These are phyloP conservation scores for Russula dissimulans DNA, from an alignment of 768 basidiomycete genomes.

Conservation along the genomic window DNA sequence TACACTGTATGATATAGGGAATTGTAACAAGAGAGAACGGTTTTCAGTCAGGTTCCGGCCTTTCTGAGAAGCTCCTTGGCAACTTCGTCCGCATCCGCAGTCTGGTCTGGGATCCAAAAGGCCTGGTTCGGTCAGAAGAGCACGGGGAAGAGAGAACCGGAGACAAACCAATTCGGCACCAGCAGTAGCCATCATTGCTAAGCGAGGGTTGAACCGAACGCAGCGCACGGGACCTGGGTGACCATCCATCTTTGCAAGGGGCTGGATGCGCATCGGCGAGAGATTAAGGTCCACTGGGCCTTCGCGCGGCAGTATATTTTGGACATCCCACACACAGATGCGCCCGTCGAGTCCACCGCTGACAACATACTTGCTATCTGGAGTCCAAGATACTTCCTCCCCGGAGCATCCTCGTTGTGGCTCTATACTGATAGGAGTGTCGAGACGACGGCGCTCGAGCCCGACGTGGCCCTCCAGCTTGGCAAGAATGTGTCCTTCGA, in stretches of 20 bases:
- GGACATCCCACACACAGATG: conserved; percentile 81
- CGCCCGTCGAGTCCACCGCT: conserved; percentile 81
- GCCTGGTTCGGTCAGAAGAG: conserved; percentile 30
- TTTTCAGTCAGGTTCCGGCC: conserved; percentile 22
- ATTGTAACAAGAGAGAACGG: not conserved
- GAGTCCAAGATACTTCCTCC: conserved; percentile 91
- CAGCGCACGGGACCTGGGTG: conserved; percentile 80
- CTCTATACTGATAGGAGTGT: conserved; percentile 45
- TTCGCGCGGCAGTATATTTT: conserved; percentile 44
- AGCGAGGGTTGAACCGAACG: conserved; percentile 83
- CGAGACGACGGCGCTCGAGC: conserved; percentile 56
- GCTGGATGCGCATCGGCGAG: conserved; percentile 43
- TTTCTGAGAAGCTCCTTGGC: conserved; percentile 62
- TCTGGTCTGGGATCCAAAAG: conserved; percentile 60
- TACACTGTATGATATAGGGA: not conserved
- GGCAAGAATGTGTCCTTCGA: conserved; percentile 72
- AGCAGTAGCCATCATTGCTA: conserved; percentile 80
- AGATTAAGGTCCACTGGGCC: conserved; percentile 48
- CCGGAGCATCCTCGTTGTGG: conserved; percentile 76
- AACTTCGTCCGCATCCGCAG: conserved; percentile 59
- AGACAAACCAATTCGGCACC: conserved; percentile 69
- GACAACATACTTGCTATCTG: conserved; percentile 85
- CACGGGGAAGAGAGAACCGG: not conserved
- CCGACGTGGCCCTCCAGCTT: conserved; percentile 82
- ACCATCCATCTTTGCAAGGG: conserved; percentile 52